phyloP scores from a whole-genome alignment of 225 moss, liverwort and hornwort species.

The Bryoerythrophyllum caledonicum region DNA sequence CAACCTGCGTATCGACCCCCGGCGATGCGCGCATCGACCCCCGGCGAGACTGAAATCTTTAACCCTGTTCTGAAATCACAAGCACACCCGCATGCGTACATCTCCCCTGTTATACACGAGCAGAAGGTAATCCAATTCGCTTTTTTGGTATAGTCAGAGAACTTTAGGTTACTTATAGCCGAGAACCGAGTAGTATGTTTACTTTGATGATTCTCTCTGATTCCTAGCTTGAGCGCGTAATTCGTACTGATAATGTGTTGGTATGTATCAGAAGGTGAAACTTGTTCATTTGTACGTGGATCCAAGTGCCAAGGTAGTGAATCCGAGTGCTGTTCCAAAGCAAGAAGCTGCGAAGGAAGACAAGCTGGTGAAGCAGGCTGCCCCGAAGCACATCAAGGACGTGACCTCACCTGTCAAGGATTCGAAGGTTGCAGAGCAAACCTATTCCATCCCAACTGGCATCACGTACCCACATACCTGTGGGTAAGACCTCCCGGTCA shows the following conservation, averaged over 20 bases:
- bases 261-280: background rate
- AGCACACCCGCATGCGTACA: background rate
- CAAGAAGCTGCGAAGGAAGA: conserved; percentile 21
- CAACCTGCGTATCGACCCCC: conserved; percentile 23
- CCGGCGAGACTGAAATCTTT: background rate
- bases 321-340: conserved; percentile 12
- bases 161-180: conserved; percentile 3
- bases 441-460: conserved; percentile 10
- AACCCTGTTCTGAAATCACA: conserved; percentile 6
- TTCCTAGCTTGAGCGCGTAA: conserved; percentile 16
- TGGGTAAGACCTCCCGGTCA: conserved; percentile 26
- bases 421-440: conserved; percentile 8
- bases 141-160: background rate
- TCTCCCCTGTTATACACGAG: background rate
- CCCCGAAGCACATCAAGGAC: conserved; percentile 4
- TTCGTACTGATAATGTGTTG: background rate
- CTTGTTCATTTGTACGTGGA: background rate
- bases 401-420: background rate
- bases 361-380: conserved; percentile 14
- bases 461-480: conserved; percentile 32
- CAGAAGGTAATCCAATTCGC: conserved; percentile 14
- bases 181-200: background rate
- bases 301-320: conserved; percentile 9
- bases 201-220: conserved; percentile 1
- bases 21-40: too few species aligned